These are phyloP conservation scores for Brettanomyces sp. DNA, from an alignment of 805 yeast species.

Conservation along the genomic window DNA sequence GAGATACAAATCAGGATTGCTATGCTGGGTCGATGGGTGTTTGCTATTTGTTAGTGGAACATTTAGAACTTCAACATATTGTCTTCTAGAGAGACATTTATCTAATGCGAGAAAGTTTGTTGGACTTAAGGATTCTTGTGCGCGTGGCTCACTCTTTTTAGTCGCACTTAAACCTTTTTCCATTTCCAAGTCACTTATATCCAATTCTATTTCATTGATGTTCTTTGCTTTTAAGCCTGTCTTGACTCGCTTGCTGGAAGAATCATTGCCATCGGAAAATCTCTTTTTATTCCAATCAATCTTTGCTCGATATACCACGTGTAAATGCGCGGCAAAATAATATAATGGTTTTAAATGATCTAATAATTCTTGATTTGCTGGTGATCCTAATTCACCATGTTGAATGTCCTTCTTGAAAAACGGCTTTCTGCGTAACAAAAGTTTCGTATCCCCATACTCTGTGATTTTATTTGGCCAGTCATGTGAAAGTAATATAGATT, in stretches of 20 bases:
- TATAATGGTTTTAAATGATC: constrained; percentile 45
- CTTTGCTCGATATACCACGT: constrained; percentile 57
- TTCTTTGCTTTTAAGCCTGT: constrained; percentile 7
- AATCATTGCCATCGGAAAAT: constrained; percentile 10
- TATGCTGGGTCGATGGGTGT: constrained; percentile 15
- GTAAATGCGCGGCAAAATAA: constrained; percentile 92
- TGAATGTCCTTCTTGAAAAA: constrained; percentile 59
- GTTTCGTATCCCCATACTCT: constrained; percentile 46
- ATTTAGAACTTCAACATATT: constrained; percentile 44
- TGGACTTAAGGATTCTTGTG: constrained; percentile 22
- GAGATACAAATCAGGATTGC: constrained; percentile 16
- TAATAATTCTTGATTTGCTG: constrained; percentile 50
- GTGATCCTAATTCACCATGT: constrained; percentile 59
- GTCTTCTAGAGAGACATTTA: constrained; percentile 64
- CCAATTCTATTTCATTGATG: constrained; percentile 26
- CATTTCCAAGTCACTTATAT: constrained; percentile 12
- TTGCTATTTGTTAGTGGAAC: constrained; percentile 25
- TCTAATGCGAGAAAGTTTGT: constrained; percentile 67
- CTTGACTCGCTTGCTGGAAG: constrained; percentile 9
- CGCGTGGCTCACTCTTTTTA: background rate
- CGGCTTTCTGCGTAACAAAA: constrained; percentile 50
- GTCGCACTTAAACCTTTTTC: background rate
- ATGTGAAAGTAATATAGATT: constrained; percentile 63
- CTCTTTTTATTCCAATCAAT: constrained; percentile 22
- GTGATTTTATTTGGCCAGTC: constrained; percentile 92